Evolutionary conservation across 768 basidiomycete genomes (phyloP).

Genomic region (Sarcodon sp.): DNA sequence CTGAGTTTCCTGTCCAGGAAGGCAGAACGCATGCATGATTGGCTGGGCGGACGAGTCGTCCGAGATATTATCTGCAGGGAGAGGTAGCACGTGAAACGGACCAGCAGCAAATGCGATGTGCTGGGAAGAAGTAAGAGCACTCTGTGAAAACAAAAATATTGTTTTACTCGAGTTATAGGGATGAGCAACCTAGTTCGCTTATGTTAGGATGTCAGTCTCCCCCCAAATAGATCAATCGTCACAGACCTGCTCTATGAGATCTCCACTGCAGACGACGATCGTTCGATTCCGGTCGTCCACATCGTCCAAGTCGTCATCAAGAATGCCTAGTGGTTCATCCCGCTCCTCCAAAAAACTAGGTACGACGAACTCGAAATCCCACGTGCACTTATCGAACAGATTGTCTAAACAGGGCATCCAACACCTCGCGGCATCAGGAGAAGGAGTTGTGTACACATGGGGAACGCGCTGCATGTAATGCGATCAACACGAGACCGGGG

Average conservation of each 20-base stretch:
- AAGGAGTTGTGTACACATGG: conserved; percentile 84
- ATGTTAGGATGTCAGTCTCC: conserved; percentile 4
- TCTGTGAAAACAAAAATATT: conserved; percentile 86
- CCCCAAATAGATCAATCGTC: not conserved
- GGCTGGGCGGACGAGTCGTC: conserved; percentile 51
- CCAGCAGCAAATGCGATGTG: conserved; percentile 95
- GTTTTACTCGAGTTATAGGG: conserved; percentile 89
- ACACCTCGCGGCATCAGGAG: conserved; percentile 85
- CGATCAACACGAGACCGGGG: not conserved
- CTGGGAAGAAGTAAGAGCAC: conserved; percentile 83
- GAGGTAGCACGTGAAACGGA: conserved; percentile 72
- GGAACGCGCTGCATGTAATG: conserved; percentile 57
- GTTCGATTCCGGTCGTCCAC: conserved; percentile 32
- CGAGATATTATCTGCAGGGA: conserved; percentile 50
- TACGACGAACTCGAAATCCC: conserved; percentile 97
- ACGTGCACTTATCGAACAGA: conserved; percentile 92
- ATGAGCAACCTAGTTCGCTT: conserved; percentile 59
- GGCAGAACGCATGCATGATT: conserved; percentile 83
- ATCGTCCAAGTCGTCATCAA: conserved; percentile 32
- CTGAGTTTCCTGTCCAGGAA: conserved; percentile 75
- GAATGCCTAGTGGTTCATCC: conserved; percentile 26
- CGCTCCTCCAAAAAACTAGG: conserved; percentile 70
- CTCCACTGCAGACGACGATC: conserved; percentile 87
- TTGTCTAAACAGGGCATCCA: conserved; percentile 98
- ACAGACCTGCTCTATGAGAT: conserved; percentile 83